phyloP scores from a whole-genome alignment of 768 basidiomycete genomes.

The Atractiella rhizophila region DNA sequence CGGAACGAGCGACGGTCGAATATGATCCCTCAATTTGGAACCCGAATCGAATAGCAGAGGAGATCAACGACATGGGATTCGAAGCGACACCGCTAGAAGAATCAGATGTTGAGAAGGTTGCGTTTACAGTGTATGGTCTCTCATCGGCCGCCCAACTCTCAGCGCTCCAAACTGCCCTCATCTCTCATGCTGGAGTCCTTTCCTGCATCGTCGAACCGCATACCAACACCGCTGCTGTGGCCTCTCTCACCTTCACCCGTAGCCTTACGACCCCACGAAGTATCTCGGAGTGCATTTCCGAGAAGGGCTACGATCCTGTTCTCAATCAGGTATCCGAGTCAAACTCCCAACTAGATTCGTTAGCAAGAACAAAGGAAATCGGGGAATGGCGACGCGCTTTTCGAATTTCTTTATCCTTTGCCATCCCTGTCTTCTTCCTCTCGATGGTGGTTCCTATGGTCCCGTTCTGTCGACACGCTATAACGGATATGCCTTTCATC shows the following conservation, averaged over 20 bases:
- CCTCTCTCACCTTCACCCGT: constrained; percentile 50
- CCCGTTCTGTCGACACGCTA: constrained; percentile 33
- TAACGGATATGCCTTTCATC: too few species aligned
- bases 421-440: constrained; percentile 79
- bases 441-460: constrained; percentile 58
- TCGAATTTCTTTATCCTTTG: constrained; percentile 46
- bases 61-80: constrained; percentile 80
- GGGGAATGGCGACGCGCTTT: constrained; percentile 66
- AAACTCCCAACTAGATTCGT: constrained; percentile 59
- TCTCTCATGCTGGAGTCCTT: constrained; percentile 43
- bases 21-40: constrained; percentile 66
- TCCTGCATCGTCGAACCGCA: constrained; percentile 47
- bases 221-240: constrained; percentile 33
- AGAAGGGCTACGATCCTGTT: constrained; percentile 74
- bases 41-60: constrained; percentile 28
- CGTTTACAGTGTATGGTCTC: not conserved
- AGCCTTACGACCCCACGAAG: constrained; percentile 50
- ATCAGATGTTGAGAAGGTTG: constrained; percentile 31
- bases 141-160: not conserved
- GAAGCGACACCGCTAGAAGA: constrained; percentile 55
- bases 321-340: constrained; percentile 43
- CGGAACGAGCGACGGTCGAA: constrained; percentile 74
- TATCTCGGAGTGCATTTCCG: constrained; percentile 62
- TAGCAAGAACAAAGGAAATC: constrained; percentile 71
- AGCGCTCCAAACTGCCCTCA: constrained; percentile 39